Conservation (phyloP, 495 filamentous ascomycete species). For the Neurospora sublineolata region DNA sequence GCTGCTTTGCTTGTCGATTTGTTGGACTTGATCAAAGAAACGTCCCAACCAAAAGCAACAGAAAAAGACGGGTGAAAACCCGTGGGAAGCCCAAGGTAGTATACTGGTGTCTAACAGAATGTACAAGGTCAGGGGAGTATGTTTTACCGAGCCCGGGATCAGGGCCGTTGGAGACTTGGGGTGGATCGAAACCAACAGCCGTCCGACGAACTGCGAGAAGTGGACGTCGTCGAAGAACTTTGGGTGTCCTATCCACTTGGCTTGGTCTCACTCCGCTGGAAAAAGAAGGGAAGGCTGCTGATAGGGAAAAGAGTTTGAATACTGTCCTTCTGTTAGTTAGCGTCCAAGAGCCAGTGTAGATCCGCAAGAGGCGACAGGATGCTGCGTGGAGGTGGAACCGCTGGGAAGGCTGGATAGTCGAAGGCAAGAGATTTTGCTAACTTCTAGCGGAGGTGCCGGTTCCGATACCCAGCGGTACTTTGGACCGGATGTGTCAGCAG, state of each 20-base stretch:
- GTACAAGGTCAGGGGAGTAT: slow-evolving; percentile 7
- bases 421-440: neutral
- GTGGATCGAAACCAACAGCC: slow-evolving; percentile 6
- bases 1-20: neutral
- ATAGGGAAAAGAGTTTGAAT: neutral
- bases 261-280: neutral
- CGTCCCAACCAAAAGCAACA: neutral
- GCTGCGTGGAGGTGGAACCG: slow-evolving; percentile 11
- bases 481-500: neutral
- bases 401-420: slow-evolving; percentile 2
- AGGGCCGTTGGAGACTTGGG: slow-evolving; percentile 12
- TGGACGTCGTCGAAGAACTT: neutral
- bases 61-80: neutral
- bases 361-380: slow-evolving; percentile 8
- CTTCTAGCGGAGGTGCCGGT: slow-evolving; percentile 6
- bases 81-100: neutral
- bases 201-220: neutral
- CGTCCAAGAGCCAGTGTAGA: neutral
- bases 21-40: neutral
- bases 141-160: slow-evolving; percentile 6
- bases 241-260: neutral
- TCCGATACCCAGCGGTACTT: slow-evolving; percentile 6
- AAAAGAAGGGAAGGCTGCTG: neutral
- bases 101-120: neutral
- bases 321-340: neutral